A percentile compares a stretch with the other conserved stretches of the same genome.
Evolutionary conservation across 805 yeast genomes (phyloP).

Genomic region (Monosporozyma yasuniensis): DNA sequence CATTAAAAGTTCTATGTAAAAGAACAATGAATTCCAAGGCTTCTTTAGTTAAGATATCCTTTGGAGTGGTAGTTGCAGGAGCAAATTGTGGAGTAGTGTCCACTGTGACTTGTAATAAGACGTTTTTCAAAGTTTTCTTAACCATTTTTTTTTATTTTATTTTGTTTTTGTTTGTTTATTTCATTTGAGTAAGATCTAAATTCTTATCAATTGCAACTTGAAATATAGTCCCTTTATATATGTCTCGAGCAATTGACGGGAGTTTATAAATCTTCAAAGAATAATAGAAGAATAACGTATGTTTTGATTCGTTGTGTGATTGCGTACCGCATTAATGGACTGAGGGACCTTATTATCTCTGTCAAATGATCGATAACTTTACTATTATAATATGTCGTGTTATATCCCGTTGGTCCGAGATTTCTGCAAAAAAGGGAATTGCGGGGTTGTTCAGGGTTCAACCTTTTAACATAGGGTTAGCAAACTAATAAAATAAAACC

Average conservation of each 20-base stretch:
- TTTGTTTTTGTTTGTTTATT: not conserved
- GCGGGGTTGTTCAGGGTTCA: no score
- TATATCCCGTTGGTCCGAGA: no score
- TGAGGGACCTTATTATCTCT: no score
- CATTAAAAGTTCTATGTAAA: conserved; percentile 64
- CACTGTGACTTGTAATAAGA: conserved; percentile 30
- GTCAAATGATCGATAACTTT: no score
- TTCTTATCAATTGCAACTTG: not conserved
- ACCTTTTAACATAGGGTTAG: no score
- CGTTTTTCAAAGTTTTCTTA: conserved; percentile 27
- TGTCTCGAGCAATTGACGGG: not conserved
- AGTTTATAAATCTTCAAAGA: not conserved
- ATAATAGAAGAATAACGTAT: no score
- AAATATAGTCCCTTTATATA: not conserved
- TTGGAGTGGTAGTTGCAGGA: conserved; percentile 34
- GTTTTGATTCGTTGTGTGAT: no score
- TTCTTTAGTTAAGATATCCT: conserved; percentile 32
- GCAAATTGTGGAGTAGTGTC: conserved; percentile 22
- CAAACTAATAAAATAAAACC: no score
- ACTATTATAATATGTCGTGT: no score
- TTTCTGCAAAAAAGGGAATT: no score
- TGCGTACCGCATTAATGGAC: no score
- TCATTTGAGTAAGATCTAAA: not conserved
- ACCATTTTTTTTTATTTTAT: conserved; percentile 13
- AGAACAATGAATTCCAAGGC: conserved; percentile 62